Evolutionary conservation across 2,329 filamentous ascomycete species (phyloP), one percentile per base, ranked within the genome.

Genomic region (Parafenestella ontariensis): DNA sequence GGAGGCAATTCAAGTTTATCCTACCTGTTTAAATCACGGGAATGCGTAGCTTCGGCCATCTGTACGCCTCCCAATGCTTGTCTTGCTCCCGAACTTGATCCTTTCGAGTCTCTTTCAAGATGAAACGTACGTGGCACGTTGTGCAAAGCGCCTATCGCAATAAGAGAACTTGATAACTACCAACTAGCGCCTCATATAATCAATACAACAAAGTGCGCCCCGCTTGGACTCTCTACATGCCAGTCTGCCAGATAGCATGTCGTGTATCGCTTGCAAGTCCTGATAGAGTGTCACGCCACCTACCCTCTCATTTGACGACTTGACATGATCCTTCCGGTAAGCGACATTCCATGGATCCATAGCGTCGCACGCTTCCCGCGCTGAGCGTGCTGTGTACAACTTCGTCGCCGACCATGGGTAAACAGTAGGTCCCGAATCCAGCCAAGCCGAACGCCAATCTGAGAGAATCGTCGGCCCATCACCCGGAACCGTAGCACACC

Each of bases 401-500:
- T 21, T 42, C 23, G 39, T 33, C 40, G 41, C 21, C 37, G 18
- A 34, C 33, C 46, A 44, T 42, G 51, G 44, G 20, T 42, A 18
- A 46, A 26, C 29, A 8, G 18, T 42, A 24, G 31, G 17, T 34
- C 29, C 48, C 39, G 34, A 46, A 40, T 18, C 23, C 39, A 46
- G 47, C 36, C 46, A 52, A 52, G 41, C 31, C 45, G 28, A 33
- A 37, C 44, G 46, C 53, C 53, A 51, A 49, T 43, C 43, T 42
- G 43, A 49, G 53, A 17, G 20, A 10, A 26, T 11, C 34, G 21
- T 23, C 29, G 28, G 23, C 52, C 42, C 47, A 43, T 47, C 44
- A 47, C 39, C 45, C 31, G 42, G 43, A 46, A 40, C 37, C 33
- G 31, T 52, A 44, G 24, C 51, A 46, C 51, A 50, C 48, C 50